phyloP scores from a whole-genome alignment of 2,329 filamentous ascomycete species.

The Diaporthe citrichinensis region DNA sequence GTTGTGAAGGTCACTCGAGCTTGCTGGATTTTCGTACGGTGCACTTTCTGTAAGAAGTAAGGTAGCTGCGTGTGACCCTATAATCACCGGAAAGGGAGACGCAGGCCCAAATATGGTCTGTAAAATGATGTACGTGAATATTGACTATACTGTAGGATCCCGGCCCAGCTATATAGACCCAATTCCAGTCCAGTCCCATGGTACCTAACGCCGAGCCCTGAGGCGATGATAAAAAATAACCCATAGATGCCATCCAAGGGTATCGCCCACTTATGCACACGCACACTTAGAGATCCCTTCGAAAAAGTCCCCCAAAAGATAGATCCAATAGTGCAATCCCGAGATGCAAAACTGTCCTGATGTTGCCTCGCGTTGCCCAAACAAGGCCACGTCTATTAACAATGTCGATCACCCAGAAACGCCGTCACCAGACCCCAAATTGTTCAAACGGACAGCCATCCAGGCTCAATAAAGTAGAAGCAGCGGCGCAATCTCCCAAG shows the following conservation, averaged over 20 bases:
- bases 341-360: conserved; percentile 13
- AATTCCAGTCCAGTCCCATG: not conserved
- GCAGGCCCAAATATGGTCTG: not conserved
- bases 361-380: not conserved
- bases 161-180: conserved; percentile 14
- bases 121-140: not conserved
- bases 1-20: not conserved
- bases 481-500: not conserved
- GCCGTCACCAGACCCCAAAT: not conserved
- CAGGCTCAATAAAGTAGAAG: not conserved
- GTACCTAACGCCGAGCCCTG: conserved; percentile 8
- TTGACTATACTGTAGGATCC: conserved; percentile 12
- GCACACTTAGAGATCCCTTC: not conserved
- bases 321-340: conserved; percentile 9
- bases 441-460: not conserved
- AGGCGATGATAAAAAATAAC: conserved; percentile 12
- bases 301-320: not conserved
- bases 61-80: no score
- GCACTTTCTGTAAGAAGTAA: no score
- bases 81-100: not conserved
- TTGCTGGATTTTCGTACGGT: not conserved
- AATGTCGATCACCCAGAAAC: not conserved
- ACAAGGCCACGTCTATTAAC: not conserved
- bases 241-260: conserved; percentile 30
- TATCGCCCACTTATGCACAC: conserved; percentile 22